Conservation (phyloP, 345 rosid species). For the Angophora floribunda region DNA sequence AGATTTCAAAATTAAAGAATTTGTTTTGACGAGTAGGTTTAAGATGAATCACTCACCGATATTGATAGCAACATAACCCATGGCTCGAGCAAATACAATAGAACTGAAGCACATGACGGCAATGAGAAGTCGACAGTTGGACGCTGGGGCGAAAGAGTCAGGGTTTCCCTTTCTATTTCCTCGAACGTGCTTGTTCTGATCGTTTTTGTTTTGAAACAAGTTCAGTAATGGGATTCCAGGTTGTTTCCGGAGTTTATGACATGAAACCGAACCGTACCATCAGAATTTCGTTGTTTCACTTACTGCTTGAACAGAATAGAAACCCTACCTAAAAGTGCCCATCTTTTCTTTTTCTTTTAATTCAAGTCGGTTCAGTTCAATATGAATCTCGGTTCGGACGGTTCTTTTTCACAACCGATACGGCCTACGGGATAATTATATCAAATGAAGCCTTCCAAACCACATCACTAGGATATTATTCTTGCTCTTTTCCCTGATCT, state of each 20-base stretch:
- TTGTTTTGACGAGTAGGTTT: no score
- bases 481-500: background rate
- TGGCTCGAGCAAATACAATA: background rate
- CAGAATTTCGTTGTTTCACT: background rate
- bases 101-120: background rate
- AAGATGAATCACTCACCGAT: no score
- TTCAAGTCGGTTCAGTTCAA: background rate
- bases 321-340: background rate
- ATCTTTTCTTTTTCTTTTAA: background rate
- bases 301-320: background rate
- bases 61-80: background rate
- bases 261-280: background rate
- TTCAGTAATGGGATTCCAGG: background rate
- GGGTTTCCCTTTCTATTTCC: background rate
- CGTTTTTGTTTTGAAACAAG: background rate
- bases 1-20: no score
- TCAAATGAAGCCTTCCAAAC: background rate
- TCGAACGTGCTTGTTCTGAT: background rate
- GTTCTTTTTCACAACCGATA: background rate
- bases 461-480: no score
- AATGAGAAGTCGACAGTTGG: background rate
- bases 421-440: background rate
- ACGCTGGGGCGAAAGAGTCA: background rate
- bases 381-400: background rate
- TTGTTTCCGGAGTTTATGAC: background rate